Conservation (phyloP, 805 yeast genomes). For the Vanderwaltozyma polyspora region DNA sequence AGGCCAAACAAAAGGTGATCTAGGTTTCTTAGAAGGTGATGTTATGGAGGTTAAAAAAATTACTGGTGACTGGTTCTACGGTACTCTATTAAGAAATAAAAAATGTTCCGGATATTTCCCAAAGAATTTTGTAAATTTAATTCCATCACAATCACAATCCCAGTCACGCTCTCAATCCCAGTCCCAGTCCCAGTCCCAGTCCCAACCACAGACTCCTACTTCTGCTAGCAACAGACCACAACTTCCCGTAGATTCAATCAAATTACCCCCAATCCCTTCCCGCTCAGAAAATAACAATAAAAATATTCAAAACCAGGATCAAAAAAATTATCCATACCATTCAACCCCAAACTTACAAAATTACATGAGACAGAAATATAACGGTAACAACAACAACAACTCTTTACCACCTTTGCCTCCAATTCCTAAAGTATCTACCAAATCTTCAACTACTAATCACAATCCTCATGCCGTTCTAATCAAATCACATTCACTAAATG, state of each 20-base stretch:
- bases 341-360: constrained; percentile 1
- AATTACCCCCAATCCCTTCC: constrained; percentile 10
- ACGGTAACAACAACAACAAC: neutral
- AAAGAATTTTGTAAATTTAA: constrained; percentile 52
- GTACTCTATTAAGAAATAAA: constrained; percentile 66
- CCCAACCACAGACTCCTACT: no score
- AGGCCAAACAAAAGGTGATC: constrained; percentile 78
- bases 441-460: constrained; percentile 1
- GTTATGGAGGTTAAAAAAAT: constrained; percentile 74
- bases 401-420: constrained; percentile 23
- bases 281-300: constrained; percentile 2
- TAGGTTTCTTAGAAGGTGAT: constrained; percentile 92
- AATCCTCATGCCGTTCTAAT: constrained; percentile 1
- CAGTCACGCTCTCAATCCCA: no score
- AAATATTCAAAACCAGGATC: neutral
- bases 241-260: constrained; percentile 1
- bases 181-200: neutral
- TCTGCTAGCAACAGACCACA: neutral
- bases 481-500: constrained; percentile 23
- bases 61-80: constrained; percentile 91
- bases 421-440: constrained; percentile 5
- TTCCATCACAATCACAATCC: no score
- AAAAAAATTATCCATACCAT: neutral
- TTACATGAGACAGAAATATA: neutral
- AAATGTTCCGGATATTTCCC: constrained; percentile 76